Evolutionary conservation across 2,329 filamentous ascomycete genomes (phyloP).

Genomic region (Thielaviopsis euricoi): DNA sequence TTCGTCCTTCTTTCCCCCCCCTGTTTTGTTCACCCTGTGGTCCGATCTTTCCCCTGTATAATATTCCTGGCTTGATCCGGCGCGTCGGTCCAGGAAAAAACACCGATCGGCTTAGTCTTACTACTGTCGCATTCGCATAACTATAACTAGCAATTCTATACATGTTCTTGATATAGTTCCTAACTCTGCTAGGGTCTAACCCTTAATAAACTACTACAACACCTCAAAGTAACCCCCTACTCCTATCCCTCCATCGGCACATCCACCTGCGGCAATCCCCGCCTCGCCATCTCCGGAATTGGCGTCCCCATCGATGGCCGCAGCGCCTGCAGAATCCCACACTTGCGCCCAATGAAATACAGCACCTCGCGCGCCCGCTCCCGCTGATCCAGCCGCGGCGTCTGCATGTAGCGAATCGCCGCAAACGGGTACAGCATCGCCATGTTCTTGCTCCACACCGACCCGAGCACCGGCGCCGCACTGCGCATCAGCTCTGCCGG

Average conservation of each 20-base stretch:
- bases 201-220: no score
- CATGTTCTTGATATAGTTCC: no score
- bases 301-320: conserved; percentile 3
- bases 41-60: no score
- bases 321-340: conserved; percentile 10
- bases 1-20: no score
- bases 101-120: no score
- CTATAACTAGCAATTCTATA: no score
- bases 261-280: background rate
- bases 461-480: background rate
- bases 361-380: conserved; percentile 6
- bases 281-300: conserved; percentile 5
- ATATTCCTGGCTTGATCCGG: no score
- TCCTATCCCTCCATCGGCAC: background rate
- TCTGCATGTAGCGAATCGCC: conserved; percentile 10
- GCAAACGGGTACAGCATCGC: conserved; percentile 12
- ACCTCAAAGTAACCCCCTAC: no score
- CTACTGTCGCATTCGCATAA: no score
- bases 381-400: conserved; percentile 4
- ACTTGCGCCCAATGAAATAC: conserved; percentile 8
- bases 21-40: no score
- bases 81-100: no score
- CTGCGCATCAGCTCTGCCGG: background rate
- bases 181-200: no score
- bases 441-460: conserved; percentile 9